Evolutionary conservation across 257 asterid genomes (phyloP).

Genomic region (Coffea canephora): DNA sequence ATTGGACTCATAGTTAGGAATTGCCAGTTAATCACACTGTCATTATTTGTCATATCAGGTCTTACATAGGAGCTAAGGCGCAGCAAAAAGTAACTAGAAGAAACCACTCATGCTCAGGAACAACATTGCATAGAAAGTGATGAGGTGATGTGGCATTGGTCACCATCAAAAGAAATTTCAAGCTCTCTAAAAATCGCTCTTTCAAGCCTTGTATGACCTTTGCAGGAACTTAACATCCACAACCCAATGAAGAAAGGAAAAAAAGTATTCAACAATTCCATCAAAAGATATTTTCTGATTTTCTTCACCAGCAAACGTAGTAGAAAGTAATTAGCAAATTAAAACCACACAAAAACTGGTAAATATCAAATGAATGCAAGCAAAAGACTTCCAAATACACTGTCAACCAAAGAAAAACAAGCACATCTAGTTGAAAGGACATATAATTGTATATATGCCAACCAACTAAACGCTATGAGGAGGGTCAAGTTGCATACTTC

Average conservation of each 20-base stretch:
- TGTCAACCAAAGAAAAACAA: neutral
- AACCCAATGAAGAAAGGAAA: neutral
- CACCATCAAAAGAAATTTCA: neutral
- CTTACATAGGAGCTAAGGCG: neutral
- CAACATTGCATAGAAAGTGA: neutral
- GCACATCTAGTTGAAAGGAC: neutral
- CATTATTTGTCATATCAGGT: neutral
- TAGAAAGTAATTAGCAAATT: neutral
- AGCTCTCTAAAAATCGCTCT: neutral
- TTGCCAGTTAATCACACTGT: neutral
- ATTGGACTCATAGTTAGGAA: neutral
- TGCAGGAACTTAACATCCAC: neutral
- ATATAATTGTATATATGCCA: neutral
- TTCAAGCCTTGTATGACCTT: neutral
- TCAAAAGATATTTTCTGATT: neutral
- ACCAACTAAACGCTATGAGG: neutral
- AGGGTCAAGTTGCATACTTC: slow-evolving; percentile 43
- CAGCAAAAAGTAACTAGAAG: neutral
- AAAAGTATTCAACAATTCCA: neutral
- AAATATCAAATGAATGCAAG: neutral
- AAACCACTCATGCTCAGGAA: neutral
- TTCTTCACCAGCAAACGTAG: neutral
- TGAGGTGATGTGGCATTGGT: neutral
- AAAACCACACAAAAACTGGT: neutral
- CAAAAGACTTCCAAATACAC: neutral